Evolutionary conservation across 768 basidiomycete species (phyloP).

Genomic region (Boletus reticulatus): DNA sequence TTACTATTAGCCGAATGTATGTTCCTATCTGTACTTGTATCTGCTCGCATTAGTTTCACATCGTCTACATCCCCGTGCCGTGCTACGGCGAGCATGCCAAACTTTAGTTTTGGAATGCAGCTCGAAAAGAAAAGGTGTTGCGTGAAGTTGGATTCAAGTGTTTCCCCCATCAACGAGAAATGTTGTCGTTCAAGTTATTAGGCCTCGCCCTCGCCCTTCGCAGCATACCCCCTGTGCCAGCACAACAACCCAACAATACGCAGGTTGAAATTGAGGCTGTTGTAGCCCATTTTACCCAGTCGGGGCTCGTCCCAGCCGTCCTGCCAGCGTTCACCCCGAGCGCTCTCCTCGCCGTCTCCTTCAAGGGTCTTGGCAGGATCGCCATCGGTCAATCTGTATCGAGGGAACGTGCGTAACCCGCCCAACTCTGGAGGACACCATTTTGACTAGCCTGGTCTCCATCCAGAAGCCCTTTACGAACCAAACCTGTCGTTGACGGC

Average conservation of each 20-base stretch:
- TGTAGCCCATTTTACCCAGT: slow-evolving; percentile 64
- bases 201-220: slow-evolving; percentile 36
- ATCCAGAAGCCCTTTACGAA: slow-evolving; percentile 51
- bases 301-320: slow-evolving; percentile 60
- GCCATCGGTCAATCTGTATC: slow-evolving; percentile 58
- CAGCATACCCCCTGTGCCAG: slow-evolving; percentile 35
- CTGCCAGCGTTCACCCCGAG: slow-evolving; percentile 58
- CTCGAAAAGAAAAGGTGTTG: background rate
- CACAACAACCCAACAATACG: slow-evolving; percentile 48
- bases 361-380: slow-evolving; percentile 44
- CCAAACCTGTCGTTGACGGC: slow-evolving; percentile 55
- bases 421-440: background rate
- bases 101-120: slow-evolving; percentile 18
- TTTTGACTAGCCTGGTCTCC: background rate
- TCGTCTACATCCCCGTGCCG: slow-evolving; percentile 12
- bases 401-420: slow-evolving; percentile 48
- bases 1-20: slow-evolving; percentile 19
- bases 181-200: slow-evolving; percentile 13
- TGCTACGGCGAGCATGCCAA: slow-evolving; percentile 18
- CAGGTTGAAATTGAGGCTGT: slow-evolving; percentile 53
- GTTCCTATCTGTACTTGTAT: slow-evolving; percentile 33
- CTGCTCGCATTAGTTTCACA: slow-evolving; percentile 27
- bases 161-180: slow-evolving; percentile 4
- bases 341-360: slow-evolving; percentile 56
- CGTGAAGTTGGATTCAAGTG: background rate